These are phyloP conservation scores for Populus tremula DNA, from an alignment of 345 rosid genomes.

Conservation along the genomic window DNA sequence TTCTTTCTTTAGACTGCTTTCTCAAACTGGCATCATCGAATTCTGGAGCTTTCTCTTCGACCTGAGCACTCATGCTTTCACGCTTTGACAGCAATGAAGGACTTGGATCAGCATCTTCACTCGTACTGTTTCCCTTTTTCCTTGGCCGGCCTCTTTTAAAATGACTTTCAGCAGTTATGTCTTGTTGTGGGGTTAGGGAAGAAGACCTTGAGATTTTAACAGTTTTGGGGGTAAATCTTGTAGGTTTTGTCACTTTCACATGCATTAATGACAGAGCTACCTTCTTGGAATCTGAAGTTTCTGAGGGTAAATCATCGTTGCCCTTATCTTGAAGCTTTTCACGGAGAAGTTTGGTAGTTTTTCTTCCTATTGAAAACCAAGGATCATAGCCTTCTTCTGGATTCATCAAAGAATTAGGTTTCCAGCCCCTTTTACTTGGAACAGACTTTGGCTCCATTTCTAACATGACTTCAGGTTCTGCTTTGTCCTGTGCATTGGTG, in stretches of 20 bases:
- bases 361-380: constrained; percentile 39
- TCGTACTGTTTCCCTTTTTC: constrained; percentile 23
- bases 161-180: constrained; percentile 22
- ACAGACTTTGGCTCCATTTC: constrained; percentile 37
- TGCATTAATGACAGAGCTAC: constrained; percentile 15
- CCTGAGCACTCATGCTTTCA: constrained; percentile 14
- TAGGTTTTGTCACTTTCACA: neutral
- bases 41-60: constrained; percentile 16
- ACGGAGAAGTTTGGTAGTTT: constrained; percentile 23
- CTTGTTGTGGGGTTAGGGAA: constrained; percentile 15
- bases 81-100: constrained; percentile 20
- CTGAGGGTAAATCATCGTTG: constrained; percentile 27
- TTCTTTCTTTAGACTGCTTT: constrained; percentile 23
- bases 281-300: constrained; percentile 33
- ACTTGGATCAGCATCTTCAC: constrained; percentile 39
- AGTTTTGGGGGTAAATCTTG: neutral
- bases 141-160: constrained; percentile 34
- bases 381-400: constrained; percentile 65
- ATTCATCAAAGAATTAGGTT: constrained; percentile 62
- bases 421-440: constrained; percentile 54
- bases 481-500: constrained; percentile 11
- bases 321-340: constrained; percentile 31
- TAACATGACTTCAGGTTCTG: constrained; percentile 20
- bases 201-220: constrained; percentile 6
- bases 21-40: constrained; percentile 19